Percentiles rank a stretch among this genome's conserved stretches.
These are phyloP conservation scores for Puccinia coronata DNA, from an alignment of 1,284 basidiomycete genomes.

Conservation along the genomic window DNA sequence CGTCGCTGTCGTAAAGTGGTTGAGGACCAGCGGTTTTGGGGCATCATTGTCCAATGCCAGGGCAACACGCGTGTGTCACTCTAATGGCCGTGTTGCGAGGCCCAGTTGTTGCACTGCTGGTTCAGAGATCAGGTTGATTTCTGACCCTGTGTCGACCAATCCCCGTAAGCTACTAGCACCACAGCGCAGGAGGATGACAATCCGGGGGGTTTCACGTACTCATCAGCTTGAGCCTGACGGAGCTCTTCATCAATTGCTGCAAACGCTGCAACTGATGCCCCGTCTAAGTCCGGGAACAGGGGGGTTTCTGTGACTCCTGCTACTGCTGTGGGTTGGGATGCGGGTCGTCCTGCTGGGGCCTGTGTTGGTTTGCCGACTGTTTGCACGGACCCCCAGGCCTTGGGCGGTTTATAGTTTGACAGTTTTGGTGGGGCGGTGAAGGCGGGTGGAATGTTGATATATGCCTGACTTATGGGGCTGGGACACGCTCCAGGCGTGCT, in stretches of 20 bases:
- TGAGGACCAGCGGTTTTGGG: not conserved
- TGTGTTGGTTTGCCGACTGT: not conserved
- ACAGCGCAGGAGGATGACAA: too few relatives aligned
- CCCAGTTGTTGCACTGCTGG: not conserved
- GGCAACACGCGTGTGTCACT: too few relatives aligned
- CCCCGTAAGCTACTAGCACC: not conserved
- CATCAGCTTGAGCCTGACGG: not conserved
- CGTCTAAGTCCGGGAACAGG: not conserved
- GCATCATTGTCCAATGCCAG: not conserved
- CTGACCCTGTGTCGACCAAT: not conserved
- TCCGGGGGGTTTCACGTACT: not conserved
- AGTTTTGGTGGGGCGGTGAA: not conserved
- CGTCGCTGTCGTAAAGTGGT: not conserved
- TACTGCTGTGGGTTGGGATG: not conserved
- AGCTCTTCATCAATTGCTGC: not conserved
- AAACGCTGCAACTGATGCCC: not conserved
- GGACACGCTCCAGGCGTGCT: not conserved
- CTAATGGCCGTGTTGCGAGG: not conserved
- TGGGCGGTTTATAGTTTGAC: not conserved
- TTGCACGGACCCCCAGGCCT: not conserved
- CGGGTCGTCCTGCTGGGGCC: not conserved
- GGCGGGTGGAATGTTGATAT: not conserved
- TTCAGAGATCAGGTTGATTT: slow-evolving; percentile 2
- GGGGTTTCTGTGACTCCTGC: not conserved
- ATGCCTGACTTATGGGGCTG: not conserved